These are phyloP conservation scores for Boletus reticulatus DNA, from an alignment of 768 basidiomycete genomes.

Conservation along the genomic window DNA sequence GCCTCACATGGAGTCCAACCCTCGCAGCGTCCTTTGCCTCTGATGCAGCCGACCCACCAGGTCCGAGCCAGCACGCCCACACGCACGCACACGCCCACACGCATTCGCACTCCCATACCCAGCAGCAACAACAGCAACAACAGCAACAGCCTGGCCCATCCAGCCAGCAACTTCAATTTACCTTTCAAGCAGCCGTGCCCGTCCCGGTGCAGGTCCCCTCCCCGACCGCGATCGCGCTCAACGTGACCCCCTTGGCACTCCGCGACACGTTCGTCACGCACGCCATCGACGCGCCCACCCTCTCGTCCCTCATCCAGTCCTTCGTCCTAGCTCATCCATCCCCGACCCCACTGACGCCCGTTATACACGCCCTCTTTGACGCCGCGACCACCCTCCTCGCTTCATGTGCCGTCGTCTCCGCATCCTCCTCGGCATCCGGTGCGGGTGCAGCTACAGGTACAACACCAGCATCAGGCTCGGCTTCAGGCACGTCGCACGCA, in stretches of 20 bases:
- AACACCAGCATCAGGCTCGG: constrained; percentile 5
- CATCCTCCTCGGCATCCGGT: constrained; percentile 36
- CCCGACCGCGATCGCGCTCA: constrained; percentile 23
- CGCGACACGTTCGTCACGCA: constrained; percentile 33
- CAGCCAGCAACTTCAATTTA: constrained; percentile 43
- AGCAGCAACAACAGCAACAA: constrained; percentile 4
- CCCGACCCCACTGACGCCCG: constrained; percentile 46
- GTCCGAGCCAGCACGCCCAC: constrained; percentile 34
- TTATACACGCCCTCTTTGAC: constrained; percentile 55
- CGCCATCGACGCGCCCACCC: constrained; percentile 44
- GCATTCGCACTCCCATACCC: neutral
- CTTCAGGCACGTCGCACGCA: neutral
- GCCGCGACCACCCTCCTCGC: constrained; percentile 35
- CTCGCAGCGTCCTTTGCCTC: constrained; percentile 37
- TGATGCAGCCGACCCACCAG: constrained; percentile 20
- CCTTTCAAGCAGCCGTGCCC: constrained; percentile 43
- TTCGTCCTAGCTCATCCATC: constrained; percentile 49
- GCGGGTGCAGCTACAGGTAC: constrained; percentile 20
- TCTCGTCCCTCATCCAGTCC: constrained; percentile 54
- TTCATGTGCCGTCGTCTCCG: constrained; percentile 26
- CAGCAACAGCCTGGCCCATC: constrained; percentile 27
- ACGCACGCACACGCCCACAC: constrained; percentile 15
- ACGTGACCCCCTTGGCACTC: constrained; percentile 27
- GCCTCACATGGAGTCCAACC: constrained; percentile 40
- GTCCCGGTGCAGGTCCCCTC: constrained; percentile 33